Conservation (phyloP, 108 stramenopile genomes). For the Nitzschia inconspicua region DNA sequence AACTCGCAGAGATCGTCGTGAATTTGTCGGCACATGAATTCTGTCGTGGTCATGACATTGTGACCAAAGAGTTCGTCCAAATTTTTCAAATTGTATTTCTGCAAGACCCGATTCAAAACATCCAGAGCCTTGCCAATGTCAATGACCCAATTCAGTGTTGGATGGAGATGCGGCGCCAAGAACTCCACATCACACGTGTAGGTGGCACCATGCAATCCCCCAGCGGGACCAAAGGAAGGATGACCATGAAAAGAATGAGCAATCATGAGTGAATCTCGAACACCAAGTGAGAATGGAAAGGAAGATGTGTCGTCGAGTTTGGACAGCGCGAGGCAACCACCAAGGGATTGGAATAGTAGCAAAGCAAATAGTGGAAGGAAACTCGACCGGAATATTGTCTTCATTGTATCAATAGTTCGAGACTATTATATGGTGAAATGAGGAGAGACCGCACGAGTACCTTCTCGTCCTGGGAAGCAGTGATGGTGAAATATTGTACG, state of each 20-base stretch:
- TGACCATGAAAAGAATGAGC: slow-evolving; percentile 88
- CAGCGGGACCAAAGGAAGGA: slow-evolving; percentile 88
- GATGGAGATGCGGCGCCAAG: slow-evolving; percentile 46
- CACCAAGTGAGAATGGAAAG: slow-evolving; percentile 77
- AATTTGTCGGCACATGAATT: slow-evolving; percentile 85
- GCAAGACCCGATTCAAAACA: slow-evolving; percentile 64
- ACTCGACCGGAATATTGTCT: too few relatives aligned
- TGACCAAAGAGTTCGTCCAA: slow-evolving; percentile 87
- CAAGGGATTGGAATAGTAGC: too few relatives aligned
- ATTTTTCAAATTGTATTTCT: slow-evolving; percentile 87
- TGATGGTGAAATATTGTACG: too few relatives aligned
- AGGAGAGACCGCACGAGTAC: too few relatives aligned
- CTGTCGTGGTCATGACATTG: slow-evolving; percentile 85
- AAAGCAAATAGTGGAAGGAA: too few relatives aligned
- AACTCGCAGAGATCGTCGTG: slow-evolving; percentile 31
- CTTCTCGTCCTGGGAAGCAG: too few relatives aligned
- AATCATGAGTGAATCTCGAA: slow-evolving; percentile 93
- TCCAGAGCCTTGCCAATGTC: slow-evolving; percentile 89
- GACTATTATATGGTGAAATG: too few relatives aligned
- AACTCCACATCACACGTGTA: slow-evolving; percentile 94
- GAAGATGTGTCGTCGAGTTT: too few relatives aligned
- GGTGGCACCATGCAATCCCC: slow-evolving; percentile 91
- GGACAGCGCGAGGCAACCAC: not conserved
- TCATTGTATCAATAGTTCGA: too few relatives aligned
- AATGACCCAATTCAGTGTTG: slow-evolving; percentile 88